These are phyloP conservation scores for Ceratocystis cubensis DNA, from an alignment of 2,329 filamentous ascomycete genomes.

Conservation along the genomic window DNA sequence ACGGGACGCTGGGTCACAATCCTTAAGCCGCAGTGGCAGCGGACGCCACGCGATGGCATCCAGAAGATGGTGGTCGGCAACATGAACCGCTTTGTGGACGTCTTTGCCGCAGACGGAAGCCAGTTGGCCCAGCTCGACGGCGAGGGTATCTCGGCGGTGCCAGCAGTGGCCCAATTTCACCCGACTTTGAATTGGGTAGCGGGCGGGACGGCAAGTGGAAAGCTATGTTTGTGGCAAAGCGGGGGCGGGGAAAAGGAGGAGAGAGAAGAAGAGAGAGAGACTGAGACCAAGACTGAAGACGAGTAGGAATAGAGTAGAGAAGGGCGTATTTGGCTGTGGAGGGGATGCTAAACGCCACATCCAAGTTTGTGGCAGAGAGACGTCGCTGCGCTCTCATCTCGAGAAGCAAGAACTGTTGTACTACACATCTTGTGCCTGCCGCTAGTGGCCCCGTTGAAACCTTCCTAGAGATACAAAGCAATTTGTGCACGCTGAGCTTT, in stretches of 20 bases:
- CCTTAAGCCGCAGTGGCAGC: constrained; percentile 76
- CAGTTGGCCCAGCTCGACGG: constrained; percentile 81
- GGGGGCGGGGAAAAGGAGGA: background rate
- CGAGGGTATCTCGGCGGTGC: constrained; percentile 86
- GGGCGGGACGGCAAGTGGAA: constrained; percentile 81
- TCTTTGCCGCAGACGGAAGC: constrained; percentile 69
- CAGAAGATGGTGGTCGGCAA: constrained; percentile 89
- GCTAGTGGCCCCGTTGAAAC: no score
- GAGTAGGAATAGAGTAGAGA: background rate
- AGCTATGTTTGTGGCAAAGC: constrained; percentile 65
- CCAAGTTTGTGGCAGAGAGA: background rate
- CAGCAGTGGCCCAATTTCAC: constrained; percentile 84
- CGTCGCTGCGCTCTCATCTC: no score
- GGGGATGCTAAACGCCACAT: background rate
- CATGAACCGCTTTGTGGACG: constrained; percentile 94
- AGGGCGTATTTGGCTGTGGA: background rate
- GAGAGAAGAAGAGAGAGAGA: background rate
- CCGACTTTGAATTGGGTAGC: constrained; percentile 81
- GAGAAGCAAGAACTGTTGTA: no score
- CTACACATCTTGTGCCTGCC: no score
- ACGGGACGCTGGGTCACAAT: constrained; percentile 89
- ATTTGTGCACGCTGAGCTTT: no score
- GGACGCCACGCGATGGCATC: constrained; percentile 60
- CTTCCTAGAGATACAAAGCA: no score
- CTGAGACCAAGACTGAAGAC: background rate